phyloP scores from a whole-genome alignment of 2,329 filamentous ascomycete genomes.

The Alternaria ethzedia region DNA sequence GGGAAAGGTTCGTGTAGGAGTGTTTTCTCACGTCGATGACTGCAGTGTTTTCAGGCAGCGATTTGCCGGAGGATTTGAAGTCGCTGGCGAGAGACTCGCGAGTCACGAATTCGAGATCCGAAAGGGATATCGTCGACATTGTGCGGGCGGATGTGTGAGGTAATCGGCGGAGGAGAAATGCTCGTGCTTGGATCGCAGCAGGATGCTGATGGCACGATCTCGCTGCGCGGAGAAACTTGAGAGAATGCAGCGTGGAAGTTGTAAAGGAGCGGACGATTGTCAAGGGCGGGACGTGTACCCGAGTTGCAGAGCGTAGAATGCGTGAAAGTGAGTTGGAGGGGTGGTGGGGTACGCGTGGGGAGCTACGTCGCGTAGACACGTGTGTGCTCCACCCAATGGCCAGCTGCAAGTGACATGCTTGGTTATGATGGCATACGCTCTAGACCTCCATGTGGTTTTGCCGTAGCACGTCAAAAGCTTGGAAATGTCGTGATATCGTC shows the following conservation, averaged over 20 bases:
- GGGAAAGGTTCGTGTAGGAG: slow-evolving; percentile 43
- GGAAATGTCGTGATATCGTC: background rate
- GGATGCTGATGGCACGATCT: background rate
- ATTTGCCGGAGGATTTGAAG: slow-evolving; percentile 62
- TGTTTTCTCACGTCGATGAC: slow-evolving; percentile 53
- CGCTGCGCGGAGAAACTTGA: background rate
- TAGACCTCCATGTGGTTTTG: background rate
- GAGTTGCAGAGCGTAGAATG: background rate
- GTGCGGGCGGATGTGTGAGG: background rate
- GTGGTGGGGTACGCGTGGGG: background rate
- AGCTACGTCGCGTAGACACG: slow-evolving; percentile 1
- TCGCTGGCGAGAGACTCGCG: slow-evolving; percentile 67
- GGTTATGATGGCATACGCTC: background rate
- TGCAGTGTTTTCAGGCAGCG: slow-evolving; percentile 71
- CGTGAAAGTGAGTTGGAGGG: background rate
- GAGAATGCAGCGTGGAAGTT: background rate
- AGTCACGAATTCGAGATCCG: slow-evolving; percentile 69
- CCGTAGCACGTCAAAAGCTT: background rate
- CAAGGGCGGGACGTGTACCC: background rate
- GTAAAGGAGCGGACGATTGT: background rate
- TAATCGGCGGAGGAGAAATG: background rate
- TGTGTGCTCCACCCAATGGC: background rate
- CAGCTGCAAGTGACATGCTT: background rate
- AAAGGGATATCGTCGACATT: slow-evolving; percentile 61
- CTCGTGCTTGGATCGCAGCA: background rate